These are phyloP conservation scores for Sporisorium iseilematis-ciliati DNA, from an alignment of 1,284 basidiomycete genomes.

Conservation along the genomic window DNA sequence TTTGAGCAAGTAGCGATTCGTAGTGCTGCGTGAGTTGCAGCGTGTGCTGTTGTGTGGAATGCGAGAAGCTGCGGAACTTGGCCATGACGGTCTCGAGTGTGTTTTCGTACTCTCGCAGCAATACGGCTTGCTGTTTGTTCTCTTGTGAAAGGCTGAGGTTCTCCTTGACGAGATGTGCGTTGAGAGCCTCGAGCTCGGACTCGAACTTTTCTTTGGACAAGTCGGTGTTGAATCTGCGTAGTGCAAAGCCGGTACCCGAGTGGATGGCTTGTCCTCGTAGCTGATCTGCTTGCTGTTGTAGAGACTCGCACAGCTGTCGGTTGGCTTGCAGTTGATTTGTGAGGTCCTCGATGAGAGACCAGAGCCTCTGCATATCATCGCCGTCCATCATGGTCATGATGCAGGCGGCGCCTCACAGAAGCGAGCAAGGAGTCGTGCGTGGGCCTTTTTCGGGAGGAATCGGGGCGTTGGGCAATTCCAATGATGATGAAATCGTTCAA, in stretches of 20 bases:
- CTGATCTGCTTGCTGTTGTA: slow-evolving; percentile 81
- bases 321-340: slow-evolving; percentile 82
- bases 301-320: slow-evolving; percentile 79
- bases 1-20: slow-evolving; percentile 78
- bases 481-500: too few species aligned
- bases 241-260: slow-evolving; percentile 80
- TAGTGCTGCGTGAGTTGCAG: slow-evolving; percentile 90
- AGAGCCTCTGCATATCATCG: slow-evolving; percentile 63
- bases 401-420: neutral
- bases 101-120: slow-evolving; percentile 93
- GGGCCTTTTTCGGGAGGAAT: too few species aligned
- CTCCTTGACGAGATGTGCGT: slow-evolving; percentile 90
- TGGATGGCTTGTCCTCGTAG: slow-evolving; percentile 80
- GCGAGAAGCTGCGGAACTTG: slow-evolving; percentile 91
- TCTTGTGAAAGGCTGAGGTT: slow-evolving; percentile 92
- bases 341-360: slow-evolving; percentile 67
- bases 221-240: slow-evolving; percentile 93
- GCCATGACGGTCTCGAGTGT: slow-evolving; percentile 96
- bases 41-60: slow-evolving; percentile 92
- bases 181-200: slow-evolving; percentile 88
- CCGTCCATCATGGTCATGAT: slow-evolving; percentile 59
- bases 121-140: slow-evolving; percentile 87
- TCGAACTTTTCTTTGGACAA: slow-evolving; percentile 93
- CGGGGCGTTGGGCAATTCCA: too few species aligned
- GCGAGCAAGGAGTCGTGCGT: neutral